These are phyloP conservation scores for Irpex rosettiformis DNA, from an alignment of 1,284 basidiomycete genomes.

Conservation along the genomic window DNA sequence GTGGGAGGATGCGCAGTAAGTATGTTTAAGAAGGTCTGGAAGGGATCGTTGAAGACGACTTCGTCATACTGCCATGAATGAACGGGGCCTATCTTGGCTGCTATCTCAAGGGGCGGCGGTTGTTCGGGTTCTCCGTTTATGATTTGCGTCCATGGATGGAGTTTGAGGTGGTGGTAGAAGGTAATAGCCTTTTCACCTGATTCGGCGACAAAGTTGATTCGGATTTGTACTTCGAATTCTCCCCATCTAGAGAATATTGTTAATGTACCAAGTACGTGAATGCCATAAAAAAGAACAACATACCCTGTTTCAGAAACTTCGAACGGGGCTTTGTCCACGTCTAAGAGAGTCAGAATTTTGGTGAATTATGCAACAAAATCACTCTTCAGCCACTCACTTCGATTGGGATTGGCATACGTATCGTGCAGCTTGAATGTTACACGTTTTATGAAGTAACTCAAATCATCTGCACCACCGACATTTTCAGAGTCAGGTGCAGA, in stretches of 20 bases:
- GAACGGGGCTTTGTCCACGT: conserved; percentile 91
- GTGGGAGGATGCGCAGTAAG: conserved; percentile 84
- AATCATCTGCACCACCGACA: conserved; percentile 87
- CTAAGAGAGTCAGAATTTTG: conserved; percentile 36
- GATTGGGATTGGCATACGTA: conserved; percentile 87
- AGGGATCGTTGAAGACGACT: conserved; percentile 94
- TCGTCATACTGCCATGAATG: conserved; percentile 99
- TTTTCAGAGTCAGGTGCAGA: conserved; percentile 59
- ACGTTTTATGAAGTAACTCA: conserved; percentile 87
- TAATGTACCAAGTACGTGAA: neutral
- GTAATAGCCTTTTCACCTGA: conserved; percentile 89
- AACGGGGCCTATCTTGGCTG: conserved; percentile 70
- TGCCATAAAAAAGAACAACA: conserved; percentile 14
- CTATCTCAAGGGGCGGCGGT: conserved; percentile 60
- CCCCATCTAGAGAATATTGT: conserved; percentile 74
- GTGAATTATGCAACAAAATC: neutral
- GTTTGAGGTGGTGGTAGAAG: conserved; percentile 90
- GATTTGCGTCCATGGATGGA: conserved; percentile 85
- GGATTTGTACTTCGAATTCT: conserved; percentile 96
- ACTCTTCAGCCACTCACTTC: conserved; percentile 60
- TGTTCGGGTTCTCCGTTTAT: conserved; percentile 54
- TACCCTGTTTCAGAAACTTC: conserved; percentile 93
- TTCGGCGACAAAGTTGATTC: conserved; percentile 90
- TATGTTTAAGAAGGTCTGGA: conserved; percentile 82
- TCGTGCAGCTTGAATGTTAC: conserved; percentile 99